Evolutionary conservation across 1,284 basidiomycete genomes (phyloP).

Genomic region (Erythrobasidium hasegawianum): DNA sequence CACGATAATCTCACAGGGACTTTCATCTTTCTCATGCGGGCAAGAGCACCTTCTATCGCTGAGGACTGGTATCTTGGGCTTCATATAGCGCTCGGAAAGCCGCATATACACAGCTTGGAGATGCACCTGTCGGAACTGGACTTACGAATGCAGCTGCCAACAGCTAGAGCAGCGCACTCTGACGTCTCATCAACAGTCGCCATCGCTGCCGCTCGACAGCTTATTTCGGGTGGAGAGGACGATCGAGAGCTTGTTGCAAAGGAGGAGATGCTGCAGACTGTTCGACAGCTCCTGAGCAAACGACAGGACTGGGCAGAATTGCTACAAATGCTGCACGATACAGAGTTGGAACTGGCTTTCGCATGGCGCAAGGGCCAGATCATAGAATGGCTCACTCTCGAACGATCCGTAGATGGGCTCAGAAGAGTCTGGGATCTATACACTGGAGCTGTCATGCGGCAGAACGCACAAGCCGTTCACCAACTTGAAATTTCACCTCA

Average conservation of each 20-base stretch:
- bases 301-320: conserved; percentile 39
- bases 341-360: conserved; percentile 29
- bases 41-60: conserved; percentile 34
- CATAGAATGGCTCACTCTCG: conserved; percentile 41
- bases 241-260: conserved; percentile 27
- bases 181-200: neutral
- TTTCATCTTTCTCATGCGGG: conserved; percentile 41
- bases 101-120: conserved; percentile 35
- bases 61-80: conserved; percentile 42
- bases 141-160: conserved; percentile 36
- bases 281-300: conserved; percentile 22
- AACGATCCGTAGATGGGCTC: conserved; percentile 25
- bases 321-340: conserved; percentile 28
- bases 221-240: conserved; percentile 15
- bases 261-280: conserved; percentile 27
- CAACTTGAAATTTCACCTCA: conserved; percentile 19
- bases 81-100: conserved; percentile 36
- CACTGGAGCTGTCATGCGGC: conserved; percentile 29
- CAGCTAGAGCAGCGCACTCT: conserved; percentile 13
- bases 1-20: conserved; percentile 40
- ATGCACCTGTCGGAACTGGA: conserved; percentile 37
- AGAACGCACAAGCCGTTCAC: conserved; percentile 8
- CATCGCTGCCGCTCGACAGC: conserved; percentile 8
- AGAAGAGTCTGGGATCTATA: conserved; percentile 27
- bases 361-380: conserved; percentile 39